Conservation (phyloP, 106 monocot species). For the Iris macrosiphon region DNA sequence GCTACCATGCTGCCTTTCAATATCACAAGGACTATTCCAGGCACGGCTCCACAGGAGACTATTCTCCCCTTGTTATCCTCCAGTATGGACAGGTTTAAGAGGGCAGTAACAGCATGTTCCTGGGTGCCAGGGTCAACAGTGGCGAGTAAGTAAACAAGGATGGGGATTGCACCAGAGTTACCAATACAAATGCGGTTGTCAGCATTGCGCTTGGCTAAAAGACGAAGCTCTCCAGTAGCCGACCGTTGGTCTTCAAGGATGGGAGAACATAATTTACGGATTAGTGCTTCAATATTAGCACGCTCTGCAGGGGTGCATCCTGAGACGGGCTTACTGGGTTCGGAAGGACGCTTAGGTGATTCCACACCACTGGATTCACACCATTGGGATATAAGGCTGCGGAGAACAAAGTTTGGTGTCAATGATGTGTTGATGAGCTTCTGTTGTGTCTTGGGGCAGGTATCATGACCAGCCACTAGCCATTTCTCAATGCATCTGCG, state of each 20-base stretch:
- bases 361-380: not conserved
- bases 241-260: not conserved
- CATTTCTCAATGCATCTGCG: constrained; percentile 1
- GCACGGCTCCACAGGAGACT: not conserved
- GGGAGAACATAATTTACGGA: not conserved
- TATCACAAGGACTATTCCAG: not conserved
- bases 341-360: not conserved
- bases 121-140: not conserved
- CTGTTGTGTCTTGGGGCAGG: constrained; percentile 2
- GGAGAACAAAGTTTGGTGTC: constrained; percentile 3
- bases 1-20: constrained; percentile 1
- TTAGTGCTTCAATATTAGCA: not conserved
- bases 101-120: constrained; percentile 4
- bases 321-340: not conserved
- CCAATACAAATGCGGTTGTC: not conserved
- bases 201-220: not conserved
- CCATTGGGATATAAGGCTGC: constrained; percentile 4
- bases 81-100: constrained; percentile 1
- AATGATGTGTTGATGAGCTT: not conserved
- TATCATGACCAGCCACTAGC: not conserved
- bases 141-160: not conserved
- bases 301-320: not conserved
- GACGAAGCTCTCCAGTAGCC: constrained; percentile 1
- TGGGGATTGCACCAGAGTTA: constrained; percentile 4
- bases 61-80: not conserved